These are phyloP conservation scores for Leptodontidium sp. DNA, from an alignment of 2,329 filamentous ascomycete genomes.

Conservation along the genomic window DNA sequence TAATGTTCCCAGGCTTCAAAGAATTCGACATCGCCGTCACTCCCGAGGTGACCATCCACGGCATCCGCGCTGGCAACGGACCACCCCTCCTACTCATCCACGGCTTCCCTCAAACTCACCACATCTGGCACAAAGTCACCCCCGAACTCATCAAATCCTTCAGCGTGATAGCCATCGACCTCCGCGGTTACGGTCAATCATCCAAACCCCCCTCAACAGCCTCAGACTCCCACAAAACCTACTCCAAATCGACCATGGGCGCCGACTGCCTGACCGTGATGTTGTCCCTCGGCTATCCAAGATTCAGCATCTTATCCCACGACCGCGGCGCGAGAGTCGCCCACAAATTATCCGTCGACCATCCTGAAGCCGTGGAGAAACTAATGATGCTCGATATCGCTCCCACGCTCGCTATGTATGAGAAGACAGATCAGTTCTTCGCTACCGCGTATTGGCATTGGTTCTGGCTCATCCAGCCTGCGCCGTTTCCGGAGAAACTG, in stretches of 20 bases:
- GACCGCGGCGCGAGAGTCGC: slow-evolving; percentile 64
- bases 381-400: slow-evolving; percentile 61
- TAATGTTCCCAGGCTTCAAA: slow-evolving; percentile 53
- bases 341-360: slow-evolving; percentile 59
- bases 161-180: slow-evolving; percentile 56
- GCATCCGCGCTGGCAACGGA: slow-evolving; percentile 49
- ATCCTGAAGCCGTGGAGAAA: slow-evolving; percentile 44
- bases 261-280: slow-evolving; percentile 56
- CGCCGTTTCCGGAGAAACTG: slow-evolving; percentile 59
- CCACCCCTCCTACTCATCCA: slow-evolving; percentile 58
- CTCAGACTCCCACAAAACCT: slow-evolving; percentile 40
- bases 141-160: slow-evolving; percentile 51
- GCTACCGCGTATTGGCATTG: slow-evolving; percentile 64
- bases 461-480: slow-evolving; percentile 63
- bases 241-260: slow-evolving; percentile 60
- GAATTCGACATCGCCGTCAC: slow-evolving; percentile 50
- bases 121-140: slow-evolving; percentile 60
- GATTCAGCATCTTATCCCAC: slow-evolving; percentile 61
- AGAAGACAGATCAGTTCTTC: slow-evolving; percentile 52
- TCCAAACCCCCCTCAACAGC: slow-evolving; percentile 51
- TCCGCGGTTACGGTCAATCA: slow-evolving; percentile 60
- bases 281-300: slow-evolving; percentile 50
- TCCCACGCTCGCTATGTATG: slow-evolving; percentile 63
- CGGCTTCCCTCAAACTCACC: slow-evolving; percentile 59
- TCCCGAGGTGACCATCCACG: slow-evolving; percentile 54